A percentile compares a stretch with the other conserved stretches of the same genome.
These are phyloP conservation scores for Pythium aphanidermatum DNA, from an alignment of 352 stramenopile species.

Conservation along the genomic window DNA sequence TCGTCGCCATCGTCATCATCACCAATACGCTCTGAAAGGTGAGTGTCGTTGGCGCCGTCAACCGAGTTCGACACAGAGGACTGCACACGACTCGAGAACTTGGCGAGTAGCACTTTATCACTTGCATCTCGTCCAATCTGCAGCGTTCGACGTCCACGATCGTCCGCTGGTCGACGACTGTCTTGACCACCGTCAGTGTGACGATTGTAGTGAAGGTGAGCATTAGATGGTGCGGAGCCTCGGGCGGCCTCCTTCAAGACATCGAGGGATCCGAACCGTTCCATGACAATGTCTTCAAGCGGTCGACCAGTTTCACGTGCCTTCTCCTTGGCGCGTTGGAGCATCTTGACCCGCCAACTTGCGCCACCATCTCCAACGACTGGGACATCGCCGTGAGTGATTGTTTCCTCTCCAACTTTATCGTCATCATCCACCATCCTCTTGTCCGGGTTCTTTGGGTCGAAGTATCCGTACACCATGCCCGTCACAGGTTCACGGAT, in stretches of 20 bases:
- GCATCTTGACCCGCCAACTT: constrained; percentile 82
- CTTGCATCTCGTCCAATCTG: constrained; percentile 46
- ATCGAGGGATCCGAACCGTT: constrained; percentile 52
- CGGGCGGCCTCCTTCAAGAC: constrained; percentile 42
- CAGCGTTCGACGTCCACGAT: constrained; percentile 14
- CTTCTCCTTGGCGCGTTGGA: constrained; percentile 60
- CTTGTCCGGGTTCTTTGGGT: constrained; percentile 67
- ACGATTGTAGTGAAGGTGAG: constrained; percentile 71
- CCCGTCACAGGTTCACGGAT: constrained; percentile 71
- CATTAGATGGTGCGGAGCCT: constrained; percentile 39
- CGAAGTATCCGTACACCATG: constrained; percentile 75
- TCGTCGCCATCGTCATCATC: constrained; percentile 29
- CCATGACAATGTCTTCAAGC: constrained; percentile 54
- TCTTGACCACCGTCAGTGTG: constrained; percentile 21
- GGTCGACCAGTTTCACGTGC: constrained; percentile 42
- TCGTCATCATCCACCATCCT: constrained; percentile 13
- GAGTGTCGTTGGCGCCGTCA: constrained; percentile 1
- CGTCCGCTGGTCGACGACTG: background rate
- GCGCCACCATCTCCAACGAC: constrained; percentile 67
- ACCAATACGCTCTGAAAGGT: background rate
- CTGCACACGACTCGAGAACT: constrained; percentile 57
- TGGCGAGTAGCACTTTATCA: constrained; percentile 53
- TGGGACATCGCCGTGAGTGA: constrained; percentile 14
- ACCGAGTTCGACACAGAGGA: constrained; percentile 35
- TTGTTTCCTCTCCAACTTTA: constrained; percentile 11